phyloP scores from a whole-genome alignment of 306 rosid genomes.

The Oemleria cerasiformis region DNA sequence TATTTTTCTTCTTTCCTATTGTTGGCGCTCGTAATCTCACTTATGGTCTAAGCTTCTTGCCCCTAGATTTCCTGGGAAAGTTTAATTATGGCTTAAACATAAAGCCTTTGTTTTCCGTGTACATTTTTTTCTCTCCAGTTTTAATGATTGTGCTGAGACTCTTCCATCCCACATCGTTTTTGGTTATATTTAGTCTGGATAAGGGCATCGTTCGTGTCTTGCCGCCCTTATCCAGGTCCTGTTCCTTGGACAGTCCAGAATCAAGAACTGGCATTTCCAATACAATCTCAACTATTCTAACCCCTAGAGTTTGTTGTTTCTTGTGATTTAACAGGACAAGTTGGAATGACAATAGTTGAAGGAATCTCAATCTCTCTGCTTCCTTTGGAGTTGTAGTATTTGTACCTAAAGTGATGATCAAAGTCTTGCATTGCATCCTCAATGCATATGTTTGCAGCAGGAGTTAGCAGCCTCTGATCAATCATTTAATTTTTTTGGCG shows the following conservation, averaged over 20 bases:
- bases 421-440: conserved; percentile 2
- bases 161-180: background rate
- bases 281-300: background rate
- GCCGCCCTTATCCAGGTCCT: background rate
- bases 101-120: background rate
- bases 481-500: background rate
- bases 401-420: background rate
- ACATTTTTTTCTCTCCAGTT: background rate
- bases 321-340: conserved; percentile 64
- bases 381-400: background rate
- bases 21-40: background rate
- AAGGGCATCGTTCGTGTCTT: background rate
- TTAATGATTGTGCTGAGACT: background rate
- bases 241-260: background rate
- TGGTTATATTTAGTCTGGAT: background rate
- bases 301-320: conserved; percentile 14
- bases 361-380: background rate
- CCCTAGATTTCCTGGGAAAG: background rate
- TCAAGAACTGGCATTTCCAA: background rate
- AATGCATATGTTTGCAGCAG: conserved; percentile 1
- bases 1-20: background rate
- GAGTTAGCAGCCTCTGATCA: background rate
- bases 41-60: background rate
- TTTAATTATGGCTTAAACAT: background rate
- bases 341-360: conserved; percentile 25